Base-by-base conservation (phyloP, 805 yeast species). In the Ogataea paradorogensis region DNA sequence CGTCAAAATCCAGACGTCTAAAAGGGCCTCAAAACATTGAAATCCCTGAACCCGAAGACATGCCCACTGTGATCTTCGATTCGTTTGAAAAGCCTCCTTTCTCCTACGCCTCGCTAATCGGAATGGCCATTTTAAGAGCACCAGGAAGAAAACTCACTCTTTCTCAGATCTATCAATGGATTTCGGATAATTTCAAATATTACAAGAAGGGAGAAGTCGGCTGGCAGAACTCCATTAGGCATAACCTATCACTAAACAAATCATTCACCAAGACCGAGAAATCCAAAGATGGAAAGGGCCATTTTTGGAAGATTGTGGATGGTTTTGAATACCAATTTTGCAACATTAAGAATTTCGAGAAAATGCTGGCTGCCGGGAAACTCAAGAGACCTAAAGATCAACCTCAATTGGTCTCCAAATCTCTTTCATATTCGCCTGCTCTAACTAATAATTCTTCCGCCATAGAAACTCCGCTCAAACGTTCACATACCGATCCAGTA, bases 171-270 rank as follows among this genome's bases (percentile, higher is more conserved):
- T 91, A 91, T 66, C 73, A 70, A 52, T 91, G 99, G 99, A 93
- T 91, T 30, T 79, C 93, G 7, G 80, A 79, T 31, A 84, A 95
- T 26, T 91, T 90, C 62, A 76, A 72, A 46, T 91, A 82, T 59
- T 93, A 93, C 63, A 79, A 81, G 48, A 79, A 77, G 47, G 84
- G 85, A 43, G 95, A 88, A 52, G 84, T 87, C 9, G 96, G 97
- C 20, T 91, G 99, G 99, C 97, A 91, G 64, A 91, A 91, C 65
- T 90, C 96, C 24, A 93, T 91, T 47, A 80, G 99, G 46, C 99
- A 91, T 64, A 91, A 93, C 51, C 69, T 91, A 22, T 88, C 96
- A 9, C 72, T 91, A 52, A 93, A 91, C 63, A 93, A 93, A 58
- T 96, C 97, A 0, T 91, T 91, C 58, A 73, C 84, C 34, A 91